phyloP scores from a whole-genome alignment of 441 rosid genomes.

The Gossypium schwendimanii region DNA sequence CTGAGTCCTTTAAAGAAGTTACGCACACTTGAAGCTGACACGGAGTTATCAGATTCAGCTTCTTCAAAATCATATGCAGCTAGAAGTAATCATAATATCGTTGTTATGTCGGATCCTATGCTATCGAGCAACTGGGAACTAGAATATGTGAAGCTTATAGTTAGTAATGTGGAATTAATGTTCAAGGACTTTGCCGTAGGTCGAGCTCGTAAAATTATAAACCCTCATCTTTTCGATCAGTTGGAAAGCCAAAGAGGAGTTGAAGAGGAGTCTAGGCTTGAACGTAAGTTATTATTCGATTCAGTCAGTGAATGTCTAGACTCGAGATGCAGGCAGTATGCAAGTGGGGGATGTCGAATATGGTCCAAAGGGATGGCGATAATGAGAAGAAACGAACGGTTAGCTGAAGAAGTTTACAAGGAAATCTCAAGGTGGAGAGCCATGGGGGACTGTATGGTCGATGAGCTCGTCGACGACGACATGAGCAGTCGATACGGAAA shows the following conservation, averaged over 20 bases:
- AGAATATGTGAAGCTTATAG: conserved; percentile 55
- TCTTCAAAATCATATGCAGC: conserved; percentile 41
- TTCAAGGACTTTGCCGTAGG: conserved; percentile 59
- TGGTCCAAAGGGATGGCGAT: conserved; percentile 44
- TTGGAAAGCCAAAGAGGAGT: conserved; percentile 43
- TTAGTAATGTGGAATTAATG: conserved; percentile 51
- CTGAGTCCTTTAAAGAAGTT: conserved; percentile 32
- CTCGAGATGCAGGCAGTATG: conserved; percentile 40
- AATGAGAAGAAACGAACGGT: conserved; percentile 42
- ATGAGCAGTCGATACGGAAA: conserved; percentile 77
- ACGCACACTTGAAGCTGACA: conserved; percentile 37
- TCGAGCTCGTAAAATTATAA: conserved; percentile 33
- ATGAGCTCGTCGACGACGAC: conserved; percentile 84
- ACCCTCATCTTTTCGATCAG: conserved; percentile 56
- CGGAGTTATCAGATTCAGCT: conserved; percentile 61
- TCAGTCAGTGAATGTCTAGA: conserved; percentile 61
- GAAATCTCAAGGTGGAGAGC: conserved; percentile 59
- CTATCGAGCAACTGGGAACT: conserved; percentile 47
- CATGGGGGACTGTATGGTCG: conserved; percentile 79
- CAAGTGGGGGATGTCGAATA: conserved; percentile 46
- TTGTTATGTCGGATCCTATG: conserved; percentile 8
- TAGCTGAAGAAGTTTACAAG: conserved; percentile 68
- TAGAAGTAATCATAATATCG: conserved; percentile 20
- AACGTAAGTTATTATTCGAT: conserved; percentile 58
- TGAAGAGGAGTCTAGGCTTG: conserved; percentile 29